Evolutionary conservation across 2,329 filamentous ascomycete species (phyloP).

Genomic region (Fusarium phyllophilum): DNA sequence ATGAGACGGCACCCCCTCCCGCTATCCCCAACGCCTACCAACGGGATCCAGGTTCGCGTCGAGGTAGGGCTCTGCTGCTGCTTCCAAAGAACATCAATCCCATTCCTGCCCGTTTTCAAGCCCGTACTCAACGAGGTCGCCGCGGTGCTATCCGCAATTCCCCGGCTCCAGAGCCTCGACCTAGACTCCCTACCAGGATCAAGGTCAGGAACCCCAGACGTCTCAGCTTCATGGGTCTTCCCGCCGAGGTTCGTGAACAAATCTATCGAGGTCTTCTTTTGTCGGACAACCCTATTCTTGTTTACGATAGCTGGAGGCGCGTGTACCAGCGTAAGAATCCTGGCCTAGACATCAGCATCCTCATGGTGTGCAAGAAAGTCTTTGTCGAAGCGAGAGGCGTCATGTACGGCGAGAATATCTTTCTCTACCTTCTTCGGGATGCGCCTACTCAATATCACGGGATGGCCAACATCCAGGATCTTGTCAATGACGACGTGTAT

Average conservation of each 20-base stretch:
- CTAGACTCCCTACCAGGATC: neutral
- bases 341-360: slow-evolving; percentile 50
- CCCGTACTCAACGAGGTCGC: neutral
- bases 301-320: slow-evolving; percentile 49
- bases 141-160: neutral
- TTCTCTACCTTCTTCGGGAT: slow-evolving; percentile 59
- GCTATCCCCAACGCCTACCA: slow-evolving; percentile 10
- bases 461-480: slow-evolving; percentile 21
- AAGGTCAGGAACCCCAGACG: neutral
- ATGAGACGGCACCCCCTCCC: slow-evolving; percentile 26
- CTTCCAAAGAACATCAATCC: neutral
- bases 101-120: neutral
- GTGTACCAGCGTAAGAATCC: slow-evolving; percentile 46
- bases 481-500: slow-evolving; percentile 32
- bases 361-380: slow-evolving; percentile 50
- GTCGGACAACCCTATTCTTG: slow-evolving; percentile 46
- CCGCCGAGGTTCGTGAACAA: slow-evolving; percentile 45
- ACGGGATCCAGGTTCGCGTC: neutral
- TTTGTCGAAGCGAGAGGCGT: slow-evolving; percentile 52
- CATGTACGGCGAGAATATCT: slow-evolving; percentile 60
- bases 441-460: slow-evolving; percentile 17
- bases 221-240: slow-evolving; percentile 34
- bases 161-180: neutral
- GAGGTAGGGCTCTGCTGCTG: neutral
- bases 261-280: slow-evolving; percentile 50